These are phyloP conservation scores for Pythium myriotylum DNA, from an alignment of 352 stramenopile genomes.

Conservation along the genomic window DNA sequence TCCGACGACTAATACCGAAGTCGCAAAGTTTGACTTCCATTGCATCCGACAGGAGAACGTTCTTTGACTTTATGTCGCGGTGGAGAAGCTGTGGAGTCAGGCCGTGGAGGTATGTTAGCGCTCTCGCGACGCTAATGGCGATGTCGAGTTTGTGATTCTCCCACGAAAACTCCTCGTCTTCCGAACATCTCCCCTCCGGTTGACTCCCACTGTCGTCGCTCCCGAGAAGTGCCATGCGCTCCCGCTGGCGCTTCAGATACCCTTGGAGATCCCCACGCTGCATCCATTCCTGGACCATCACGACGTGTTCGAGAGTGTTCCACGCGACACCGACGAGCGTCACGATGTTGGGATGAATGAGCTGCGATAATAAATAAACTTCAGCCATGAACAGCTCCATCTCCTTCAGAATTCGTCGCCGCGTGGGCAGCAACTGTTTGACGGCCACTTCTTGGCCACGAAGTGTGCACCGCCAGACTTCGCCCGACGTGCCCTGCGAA, in stretches of 20 bases:
- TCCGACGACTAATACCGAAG: conserved; percentile 54
- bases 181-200: background rate
- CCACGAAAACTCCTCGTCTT: conserved; percentile 46
- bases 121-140: conserved; percentile 55
- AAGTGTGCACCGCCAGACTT: conserved; percentile 75
- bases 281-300: conserved; percentile 82
- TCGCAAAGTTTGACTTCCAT: conserved; percentile 60
- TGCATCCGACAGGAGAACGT: conserved; percentile 69
- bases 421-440: conserved; percentile 64
- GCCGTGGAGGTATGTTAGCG: conserved; percentile 80
- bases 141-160: conserved; percentile 55
- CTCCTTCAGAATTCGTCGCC: conserved; percentile 55
- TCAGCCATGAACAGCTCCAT: conserved; percentile 82
- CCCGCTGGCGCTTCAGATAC: conserved; percentile 37
- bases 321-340: conserved; percentile 60
- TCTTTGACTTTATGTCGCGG: conserved; percentile 89
- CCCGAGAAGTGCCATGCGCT: background rate
- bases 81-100: conserved; percentile 81
- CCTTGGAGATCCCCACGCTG: conserved; percentile 62
- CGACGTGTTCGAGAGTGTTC: conserved; percentile 69
- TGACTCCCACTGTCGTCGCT: conserved; percentile 10
- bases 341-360: conserved; percentile 74
- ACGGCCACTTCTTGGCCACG: conserved; percentile 52
- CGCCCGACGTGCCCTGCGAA: conserved; percentile 54
- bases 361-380: conserved; percentile 71